Percentiles rank a stretch among this genome's conserved stretches.
phyloP scores from a whole-genome alignment of 352 stramenopile species.

The Globisporangium emineosum region DNA sequence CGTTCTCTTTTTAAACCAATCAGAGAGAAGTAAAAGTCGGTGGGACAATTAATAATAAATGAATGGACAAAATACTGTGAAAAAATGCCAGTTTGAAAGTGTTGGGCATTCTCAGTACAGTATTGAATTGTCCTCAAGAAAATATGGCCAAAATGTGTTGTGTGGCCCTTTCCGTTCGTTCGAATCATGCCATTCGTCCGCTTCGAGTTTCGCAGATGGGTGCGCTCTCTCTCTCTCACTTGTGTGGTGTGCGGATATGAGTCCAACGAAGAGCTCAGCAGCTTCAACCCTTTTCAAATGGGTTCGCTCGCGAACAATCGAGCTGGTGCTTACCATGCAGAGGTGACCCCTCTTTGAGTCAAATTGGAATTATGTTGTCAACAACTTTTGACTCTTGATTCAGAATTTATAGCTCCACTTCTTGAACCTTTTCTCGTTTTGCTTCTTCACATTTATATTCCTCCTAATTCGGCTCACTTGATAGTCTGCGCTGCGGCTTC shows the following conservation, averaged over 20 bases:
- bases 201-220: not conserved
- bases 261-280: not conserved
- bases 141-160: not conserved
- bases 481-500: not conserved
- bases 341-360: too few species aligned
- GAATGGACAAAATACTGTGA: not conserved
- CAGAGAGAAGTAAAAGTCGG: not conserved
- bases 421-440: not conserved
- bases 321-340: not conserved
- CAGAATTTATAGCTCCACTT: not conserved
- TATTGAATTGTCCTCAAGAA: not conserved
- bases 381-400: not conserved
- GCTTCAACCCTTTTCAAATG: not conserved
- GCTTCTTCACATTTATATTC: not conserved
- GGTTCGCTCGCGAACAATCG: not conserved
- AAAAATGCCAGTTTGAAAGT: not conserved
- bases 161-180: not conserved
- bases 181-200: not conserved
- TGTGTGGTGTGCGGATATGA: not conserved
- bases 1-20: conserved; percentile 1
- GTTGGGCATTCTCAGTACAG: not conserved
- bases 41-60: too few species aligned
- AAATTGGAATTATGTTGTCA: not conserved
- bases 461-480: not conserved
- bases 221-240: not conserved